A percentile compares a stretch with the other conserved stretches of the same genome.
Evolutionary conservation across 495 filamentous ascomycete genomes (phyloP).

Genomic region (Aspergillus cristatus): DNA sequence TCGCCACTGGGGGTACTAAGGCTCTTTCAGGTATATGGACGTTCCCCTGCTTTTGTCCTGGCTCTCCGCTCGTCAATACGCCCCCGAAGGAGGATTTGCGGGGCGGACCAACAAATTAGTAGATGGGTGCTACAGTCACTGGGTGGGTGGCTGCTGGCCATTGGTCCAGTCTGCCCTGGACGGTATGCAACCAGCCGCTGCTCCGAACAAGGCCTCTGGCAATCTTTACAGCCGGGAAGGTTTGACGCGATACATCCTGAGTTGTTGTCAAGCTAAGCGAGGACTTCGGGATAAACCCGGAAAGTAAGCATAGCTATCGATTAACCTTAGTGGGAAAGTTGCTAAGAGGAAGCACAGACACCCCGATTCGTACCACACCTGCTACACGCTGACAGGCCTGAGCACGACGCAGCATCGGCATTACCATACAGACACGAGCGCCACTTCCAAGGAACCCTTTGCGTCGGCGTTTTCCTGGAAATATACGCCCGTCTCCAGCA

Average conservation of each 20-base stretch:
- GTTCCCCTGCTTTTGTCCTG: slow-evolving; percentile 69
- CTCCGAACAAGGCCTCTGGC: slow-evolving; percentile 14
- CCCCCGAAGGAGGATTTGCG: slow-evolving; percentile 82
- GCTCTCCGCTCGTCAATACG: slow-evolving; percentile 82
- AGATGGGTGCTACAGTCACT: slow-evolving; percentile 95
- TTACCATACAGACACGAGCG: slow-evolving; percentile 43
- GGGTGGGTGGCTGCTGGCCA: slow-evolving; percentile 92
- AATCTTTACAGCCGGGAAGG: slow-evolving; percentile 76
- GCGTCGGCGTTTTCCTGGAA: slow-evolving; percentile 58
- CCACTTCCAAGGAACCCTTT: slow-evolving; percentile 24
- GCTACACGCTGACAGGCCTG: slow-evolving; percentile 81
- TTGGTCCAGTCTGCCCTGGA: slow-evolving; percentile 72
- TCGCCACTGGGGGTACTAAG: no score
- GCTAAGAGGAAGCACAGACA: no score
- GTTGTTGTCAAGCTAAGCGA: slow-evolving; percentile 68
- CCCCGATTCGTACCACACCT: slow-evolving; percentile 84
- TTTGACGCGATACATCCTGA: slow-evolving; percentile 76
- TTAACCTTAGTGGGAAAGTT: no score
- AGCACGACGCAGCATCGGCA: slow-evolving; percentile 73
- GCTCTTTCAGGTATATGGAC: slow-evolving; percentile 61
- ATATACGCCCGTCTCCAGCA: slow-evolving; percentile 37
- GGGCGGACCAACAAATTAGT: slow-evolving; percentile 97
- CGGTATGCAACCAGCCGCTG: slow-evolving; percentile 28
- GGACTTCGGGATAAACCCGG: slow-evolving; percentile 90
- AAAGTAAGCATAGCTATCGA: no score